Base-by-base conservation (phyloP, 2,329 filamentous ascomycete species). In the Dendryphion nanum region DNA sequence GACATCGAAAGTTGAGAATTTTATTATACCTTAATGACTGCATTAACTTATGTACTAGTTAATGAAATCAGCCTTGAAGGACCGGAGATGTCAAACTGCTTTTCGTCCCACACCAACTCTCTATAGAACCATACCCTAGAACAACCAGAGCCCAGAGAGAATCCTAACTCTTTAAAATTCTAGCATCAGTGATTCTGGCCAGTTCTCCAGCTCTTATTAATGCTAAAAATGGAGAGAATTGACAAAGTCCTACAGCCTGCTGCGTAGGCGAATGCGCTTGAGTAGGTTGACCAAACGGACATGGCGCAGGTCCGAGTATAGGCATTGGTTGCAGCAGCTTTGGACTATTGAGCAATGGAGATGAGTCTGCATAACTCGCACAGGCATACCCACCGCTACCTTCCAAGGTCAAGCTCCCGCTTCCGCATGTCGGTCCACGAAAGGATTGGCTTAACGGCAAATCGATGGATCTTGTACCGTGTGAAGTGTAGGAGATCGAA, bases 381-480 rank as follows among this genome's bases (percentile, higher is more conserved):
- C 28, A 10, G 41, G 36, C 15, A 45, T 50, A 28, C 20, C 10
- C 21, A 51, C 51, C 5, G 44, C 47, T 34, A 53, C 51, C 34
- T 67, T 61, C 1, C 64, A 68, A n/a, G 66, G 68, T 26, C 64
- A 38, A 1, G 59, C 66, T 3, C 64, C 66, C 24, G 68, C 65
- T 35, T 67, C 63, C 49, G 16, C 53, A 48, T 14, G 47, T 29
- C 5, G 51, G 37, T n/a, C 66, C 63, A 17, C 61, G 55, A 21
- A 45, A 43, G n/a, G 61, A 47, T 19, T 62, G 48, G 12, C 64
- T 50, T n/a, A 62, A 59, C n/a, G 56, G 48, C 7, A 59, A 38
- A 13, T 66, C 62, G 7, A 53, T 32, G n/a, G 51, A 41, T 14
- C 32, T 26, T 10, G 6, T 18, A 24, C 56, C 53, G 35, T 55